Evolutionary conservation across 768 basidiomycete genomes (phyloP).

Genomic region (Psilocybe cubensis): DNA sequence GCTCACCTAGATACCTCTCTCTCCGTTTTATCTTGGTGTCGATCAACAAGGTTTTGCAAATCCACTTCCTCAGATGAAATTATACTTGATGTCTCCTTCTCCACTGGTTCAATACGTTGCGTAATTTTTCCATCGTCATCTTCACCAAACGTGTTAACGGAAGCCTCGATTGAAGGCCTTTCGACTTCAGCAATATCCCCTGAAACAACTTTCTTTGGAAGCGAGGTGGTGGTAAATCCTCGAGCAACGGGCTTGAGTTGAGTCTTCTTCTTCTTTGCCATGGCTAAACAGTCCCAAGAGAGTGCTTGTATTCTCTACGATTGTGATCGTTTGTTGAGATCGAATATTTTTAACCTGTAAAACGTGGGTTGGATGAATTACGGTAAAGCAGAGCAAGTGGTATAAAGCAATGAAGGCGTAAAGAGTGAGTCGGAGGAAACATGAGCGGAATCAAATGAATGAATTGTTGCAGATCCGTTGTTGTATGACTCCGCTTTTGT

Average conservation of each 20-base stretch:
- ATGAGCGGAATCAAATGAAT: conserved; percentile 3
- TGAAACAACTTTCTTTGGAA: conserved; percentile 69
- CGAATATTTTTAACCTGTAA: neutral
- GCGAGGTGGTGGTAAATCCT: conserved; percentile 82
- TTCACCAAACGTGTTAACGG: neutral
- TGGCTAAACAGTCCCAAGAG: conserved; percentile 24
- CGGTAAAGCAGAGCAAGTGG: neutral
- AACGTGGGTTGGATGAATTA: neutral
- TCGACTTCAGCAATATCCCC: conserved; percentile 9
- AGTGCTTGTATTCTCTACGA: neutral
- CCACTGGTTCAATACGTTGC: neutral
- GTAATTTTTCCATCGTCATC: neutral
- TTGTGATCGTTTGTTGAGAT: neutral
- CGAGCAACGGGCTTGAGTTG: conserved; percentile 75
- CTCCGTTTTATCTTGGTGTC: conserved; percentile 85
- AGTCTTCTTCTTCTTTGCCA: conserved; percentile 88
- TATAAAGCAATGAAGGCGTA: neutral
- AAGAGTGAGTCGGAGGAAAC: neutral
- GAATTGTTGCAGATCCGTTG: neutral
- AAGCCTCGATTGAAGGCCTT: neutral
- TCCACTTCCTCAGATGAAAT: conserved; percentile 54
- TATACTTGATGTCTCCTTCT: conserved; percentile 31
- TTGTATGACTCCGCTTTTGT: neutral
- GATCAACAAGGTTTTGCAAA: conserved; percentile 78
- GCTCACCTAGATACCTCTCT: conserved; percentile 77